Conservation (phyloP, 2,329 filamentous ascomycete genomes). For the Apiospora aurea region DNA sequence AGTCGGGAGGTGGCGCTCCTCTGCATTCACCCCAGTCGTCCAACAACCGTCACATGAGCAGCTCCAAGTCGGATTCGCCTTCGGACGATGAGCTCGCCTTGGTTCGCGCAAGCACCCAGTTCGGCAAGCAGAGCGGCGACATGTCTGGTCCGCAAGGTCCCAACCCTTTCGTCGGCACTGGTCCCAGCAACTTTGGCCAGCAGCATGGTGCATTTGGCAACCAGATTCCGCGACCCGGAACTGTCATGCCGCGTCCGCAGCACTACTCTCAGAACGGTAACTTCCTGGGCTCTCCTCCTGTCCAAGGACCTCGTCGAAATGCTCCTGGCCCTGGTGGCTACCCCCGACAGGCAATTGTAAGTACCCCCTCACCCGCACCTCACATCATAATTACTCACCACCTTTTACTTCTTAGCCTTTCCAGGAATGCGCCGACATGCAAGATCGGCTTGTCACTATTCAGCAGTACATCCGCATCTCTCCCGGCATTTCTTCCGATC, state of each 20-base stretch:
- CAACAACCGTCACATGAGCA: not conserved
- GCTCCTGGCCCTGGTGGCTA: conserved; percentile 30
- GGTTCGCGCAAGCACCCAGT: conserved; percentile 31
- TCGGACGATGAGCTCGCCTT: conserved; percentile 35
- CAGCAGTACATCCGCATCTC: conserved; percentile 34
- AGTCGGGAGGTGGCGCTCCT: conserved; percentile 33
- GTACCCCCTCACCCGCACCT: not conserved
- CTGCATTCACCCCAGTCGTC: conserved; percentile 29
- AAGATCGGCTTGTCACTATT: conserved; percentile 31
- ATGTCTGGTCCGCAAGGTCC: not conserved
- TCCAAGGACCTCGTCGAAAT: not conserved
- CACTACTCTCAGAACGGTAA: not conserved
- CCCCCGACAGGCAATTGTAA: conserved; percentile 11
- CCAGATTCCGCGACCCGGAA: conserved; percentile 13
- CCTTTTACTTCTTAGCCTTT: conserved; percentile 23
- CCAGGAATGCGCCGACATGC: conserved; percentile 28
- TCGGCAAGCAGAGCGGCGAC: conserved; percentile 20
- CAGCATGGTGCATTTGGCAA: conserved; percentile 1
- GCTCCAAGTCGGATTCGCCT: conserved; percentile 25
- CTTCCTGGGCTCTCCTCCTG: conserved; percentile 13
- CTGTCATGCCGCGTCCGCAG: conserved; percentile 22
- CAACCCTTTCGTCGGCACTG: conserved; percentile 13
- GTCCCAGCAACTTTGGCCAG: not conserved
- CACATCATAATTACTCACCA: not conserved
- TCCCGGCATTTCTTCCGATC: conserved; percentile 30